A percentile compares a stretch with the other conserved stretches of the same genome.
Conservation (phyloP, 305 asterid species). For the Ruellia speciosa region DNA sequence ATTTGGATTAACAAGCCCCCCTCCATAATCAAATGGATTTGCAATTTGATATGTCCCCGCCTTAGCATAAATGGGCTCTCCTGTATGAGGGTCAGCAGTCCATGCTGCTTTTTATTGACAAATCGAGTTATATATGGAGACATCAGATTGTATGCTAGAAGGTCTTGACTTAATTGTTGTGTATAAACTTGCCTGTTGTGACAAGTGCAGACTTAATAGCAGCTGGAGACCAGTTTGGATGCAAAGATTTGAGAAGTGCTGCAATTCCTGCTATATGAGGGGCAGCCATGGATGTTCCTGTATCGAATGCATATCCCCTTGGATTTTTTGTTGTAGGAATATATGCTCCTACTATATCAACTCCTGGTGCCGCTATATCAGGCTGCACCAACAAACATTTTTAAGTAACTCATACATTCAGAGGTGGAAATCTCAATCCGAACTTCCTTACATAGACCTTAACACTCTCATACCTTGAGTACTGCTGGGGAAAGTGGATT, state of each 20-base stretch:
- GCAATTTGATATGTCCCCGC: constrained; percentile 23
- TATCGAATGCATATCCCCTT: background rate
- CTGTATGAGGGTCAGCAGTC: constrained; percentile 26
- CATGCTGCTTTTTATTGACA: constrained; percentile 21
- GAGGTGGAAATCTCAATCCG: background rate
- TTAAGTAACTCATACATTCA: background rate
- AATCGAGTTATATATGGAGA: background rate
- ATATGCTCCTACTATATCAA: constrained; percentile 30
- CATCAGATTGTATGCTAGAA: background rate
- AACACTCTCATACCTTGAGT: constrained; percentile 17
- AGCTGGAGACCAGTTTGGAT: constrained; percentile 43
- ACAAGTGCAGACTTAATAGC: constrained; percentile 35
- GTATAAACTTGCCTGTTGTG: constrained; percentile 28
- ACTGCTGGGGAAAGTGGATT: constrained; percentile 21
- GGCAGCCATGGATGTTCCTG: constrained; percentile 26
- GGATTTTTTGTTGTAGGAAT: background rate
- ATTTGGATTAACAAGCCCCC: constrained; percentile 29
- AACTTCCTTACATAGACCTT: background rate
- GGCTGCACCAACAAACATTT: constrained; percentile 18
- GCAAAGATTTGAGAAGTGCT: constrained; percentile 33
- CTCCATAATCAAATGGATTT: constrained; percentile 33
- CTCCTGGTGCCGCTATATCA: constrained; percentile 38
- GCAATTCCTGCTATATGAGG: constrained; percentile 18
- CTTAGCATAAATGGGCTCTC: constrained; percentile 22
- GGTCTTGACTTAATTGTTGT: background rate